Conservation (phyloP, 2,329 filamentous ascomycete species). For the Tolypocladium endophyticum region DNA sequence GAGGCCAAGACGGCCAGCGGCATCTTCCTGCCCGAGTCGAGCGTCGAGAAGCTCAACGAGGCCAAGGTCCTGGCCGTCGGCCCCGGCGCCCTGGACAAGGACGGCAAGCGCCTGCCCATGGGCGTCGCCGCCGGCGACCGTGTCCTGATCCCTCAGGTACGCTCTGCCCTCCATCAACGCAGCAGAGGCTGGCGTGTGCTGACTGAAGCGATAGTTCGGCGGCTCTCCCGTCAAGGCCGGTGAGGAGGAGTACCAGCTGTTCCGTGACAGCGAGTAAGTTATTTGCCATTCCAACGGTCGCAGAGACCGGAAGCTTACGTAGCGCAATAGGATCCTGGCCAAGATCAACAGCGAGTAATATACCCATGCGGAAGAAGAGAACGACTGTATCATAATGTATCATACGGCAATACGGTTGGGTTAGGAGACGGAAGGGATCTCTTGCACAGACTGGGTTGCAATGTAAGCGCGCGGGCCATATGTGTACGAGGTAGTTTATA, state of each 20-base stretch:
- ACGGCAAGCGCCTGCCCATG: conserved; percentile 79
- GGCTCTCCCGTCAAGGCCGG: conserved; percentile 94
- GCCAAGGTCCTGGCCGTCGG: conserved; percentile 93
- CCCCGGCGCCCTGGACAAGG: conserved; percentile 76
- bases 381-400: conserved; percentile 25
- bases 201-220: conserved; percentile 56
- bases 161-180: conserved; percentile 14
- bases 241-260: conserved; percentile 91
- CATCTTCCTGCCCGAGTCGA: conserved; percentile 95
- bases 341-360: conserved; percentile 96
- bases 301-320: background rate
- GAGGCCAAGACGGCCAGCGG: conserved; percentile 93
- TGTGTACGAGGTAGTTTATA: conserved; percentile 1
- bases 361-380: conserved; percentile 10
- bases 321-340: conserved; percentile 67
- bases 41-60: conserved; percentile 97
- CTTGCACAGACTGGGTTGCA: conserved; percentile 2
- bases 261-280: conserved; percentile 95
- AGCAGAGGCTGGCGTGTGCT: conserved; percentile 8
- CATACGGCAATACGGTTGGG: conserved; percentile 13
- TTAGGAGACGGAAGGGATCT: conserved; percentile 1
- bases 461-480: background rate
- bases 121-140: conserved; percentile 77
- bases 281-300: background rate
- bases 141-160: conserved; percentile 89